Evolutionary conservation across 2,329 filamentous ascomycete genomes (phyloP), one percentile per base, ranked within the genome.

Genomic region (Curvularia eragrostidis): DNA sequence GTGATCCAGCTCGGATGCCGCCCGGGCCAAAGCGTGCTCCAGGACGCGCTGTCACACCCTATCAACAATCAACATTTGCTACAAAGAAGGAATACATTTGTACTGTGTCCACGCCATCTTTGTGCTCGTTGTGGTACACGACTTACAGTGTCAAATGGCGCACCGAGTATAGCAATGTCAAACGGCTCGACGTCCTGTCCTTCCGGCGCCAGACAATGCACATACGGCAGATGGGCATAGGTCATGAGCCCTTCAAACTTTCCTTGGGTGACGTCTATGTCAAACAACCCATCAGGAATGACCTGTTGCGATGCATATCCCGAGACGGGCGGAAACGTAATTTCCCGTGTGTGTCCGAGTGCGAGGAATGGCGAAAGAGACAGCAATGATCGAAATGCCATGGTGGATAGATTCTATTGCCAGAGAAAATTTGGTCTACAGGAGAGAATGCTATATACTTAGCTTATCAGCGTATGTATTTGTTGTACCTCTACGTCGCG

Each of bases 1-100:
- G 73, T 3, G 82, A 84, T 5, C 83, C 83, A 55, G 75, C 73
- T 42, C 83, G 78, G 56, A 85, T 84, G 4, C 83, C 83, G 39
- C 72, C 72, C 2, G 83, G 83, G 2, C 83, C 83, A 63, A 81
- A 85, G 30, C 83, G 75, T 30, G 83, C 79, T 38, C 83, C 83
- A 3, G 83, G 83, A 41, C 83, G 74, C 32, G 77, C 82, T 2
- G 83, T 85, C 0, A 84, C 82, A 7, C 75, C 79, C 79, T 80
- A 53, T 6, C 19, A 10, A 26, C 13, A 36, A 44, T 70, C 30
- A 68, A 48, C 41, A 19, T 21, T 28, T 9, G 15, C n/a, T 5
- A 19, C n/a, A 21, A 21, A n/a, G 7, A 7, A 36, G 15, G 3
- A 43, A 46, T 7, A 7, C 28, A 8, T 10, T 15, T 34, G 3